phyloP scores from a whole-genome alignment of 2,329 filamentous ascomycete genomes.

The Aspergillus terreus region DNA sequence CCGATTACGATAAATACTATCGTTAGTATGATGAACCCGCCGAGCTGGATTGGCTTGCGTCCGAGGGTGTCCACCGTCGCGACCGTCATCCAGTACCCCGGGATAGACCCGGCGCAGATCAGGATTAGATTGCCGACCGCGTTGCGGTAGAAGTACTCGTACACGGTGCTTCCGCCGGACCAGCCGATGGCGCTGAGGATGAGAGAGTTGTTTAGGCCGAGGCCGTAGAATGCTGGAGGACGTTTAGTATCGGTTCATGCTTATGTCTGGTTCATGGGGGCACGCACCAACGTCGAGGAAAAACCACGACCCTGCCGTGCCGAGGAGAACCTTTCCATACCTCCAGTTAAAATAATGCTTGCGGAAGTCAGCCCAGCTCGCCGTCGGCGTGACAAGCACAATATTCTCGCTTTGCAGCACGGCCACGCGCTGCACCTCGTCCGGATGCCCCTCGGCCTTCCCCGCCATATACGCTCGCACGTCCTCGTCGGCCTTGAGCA shows the following conservation, averaged over 20 bases:
- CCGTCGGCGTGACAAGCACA: conserved; percentile 56
- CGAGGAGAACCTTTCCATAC: conserved; percentile 68
- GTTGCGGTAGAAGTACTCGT: conserved; percentile 68
- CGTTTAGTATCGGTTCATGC: neutral
- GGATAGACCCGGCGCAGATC: conserved; percentile 73
- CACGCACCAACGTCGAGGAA: conserved; percentile 61
- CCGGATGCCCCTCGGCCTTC: conserved; percentile 58
- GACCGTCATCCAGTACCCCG: conserved; percentile 79
- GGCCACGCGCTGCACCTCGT: conserved; percentile 62
- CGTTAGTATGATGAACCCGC: conserved; percentile 61
- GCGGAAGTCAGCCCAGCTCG: conserved; percentile 68
- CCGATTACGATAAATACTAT: conserved; percentile 61
- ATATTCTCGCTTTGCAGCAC: conserved; percentile 53
- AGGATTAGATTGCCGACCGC: conserved; percentile 76
- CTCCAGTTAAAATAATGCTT: conserved; percentile 67
- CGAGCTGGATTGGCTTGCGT: conserved; percentile 70
- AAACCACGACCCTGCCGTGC: conserved; percentile 84
- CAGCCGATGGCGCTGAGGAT: conserved; percentile 71
- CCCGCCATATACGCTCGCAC: conserved; percentile 71
- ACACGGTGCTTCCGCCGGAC: conserved; percentile 60
- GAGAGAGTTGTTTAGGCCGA: conserved; percentile 71
- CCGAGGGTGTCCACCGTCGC: conserved; percentile 69
- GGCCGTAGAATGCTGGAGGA: conserved; percentile 56
- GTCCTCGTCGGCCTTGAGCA: conserved; percentile 70
- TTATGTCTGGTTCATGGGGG: conserved; percentile 26